Base-by-base conservation (phyloP, 1,139 yeast genomes). In the Taphrina deformans region DNA sequence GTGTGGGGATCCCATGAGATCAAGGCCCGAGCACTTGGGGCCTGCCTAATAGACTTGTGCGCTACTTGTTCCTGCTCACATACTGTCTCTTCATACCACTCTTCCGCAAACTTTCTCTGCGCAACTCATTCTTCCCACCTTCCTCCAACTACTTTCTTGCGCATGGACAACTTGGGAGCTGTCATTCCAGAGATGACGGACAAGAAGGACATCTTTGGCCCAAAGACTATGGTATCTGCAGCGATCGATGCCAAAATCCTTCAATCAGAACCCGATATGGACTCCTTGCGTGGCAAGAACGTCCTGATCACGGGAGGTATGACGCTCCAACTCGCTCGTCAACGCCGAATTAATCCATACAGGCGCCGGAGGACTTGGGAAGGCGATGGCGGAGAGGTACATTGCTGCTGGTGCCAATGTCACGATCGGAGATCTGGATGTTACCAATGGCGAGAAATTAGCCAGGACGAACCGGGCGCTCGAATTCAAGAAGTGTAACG, bases 271-370 rank as follows among this genome's bases (percentile, higher is more conserved):
- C 59, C 59, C 23, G 46, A 44, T 16, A 23, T 45, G 12, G 23
- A 16, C n/a, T 26, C 24, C 26, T 27, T 61, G 10, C 41, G 31
- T 18, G 56, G 56, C 24, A 53, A 52, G 33, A 52, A 61, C 31
- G 35, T 52, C 14, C 52, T 61, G 41, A 61, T 61, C 38, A 61
- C 65, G 2, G 65, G 65, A 52, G 65, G 65, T 31, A 7, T n/a
- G 44, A 29, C 18, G n/a, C n/a, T n/a, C n/a, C n/a, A n/a, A n/a
- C n/a, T n/a, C n/a, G n/a, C n/a, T n/a, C n/a, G n/a, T n/a, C n/a
- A n/a, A 35, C 40, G 40, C 40, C n/a, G 40, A 35, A 35, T 16
- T 35, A n/a, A n/a, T n/a, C n/a, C n/a, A n/a, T 27, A 3, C n/a
- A 53, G 58, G 58, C 18, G 63, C 63, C 6, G 63, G 63, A 18